phyloP scores from a whole-genome alignment of 2,329 filamentous ascomycete species.

The Ilyonectria destructans region DNA sequence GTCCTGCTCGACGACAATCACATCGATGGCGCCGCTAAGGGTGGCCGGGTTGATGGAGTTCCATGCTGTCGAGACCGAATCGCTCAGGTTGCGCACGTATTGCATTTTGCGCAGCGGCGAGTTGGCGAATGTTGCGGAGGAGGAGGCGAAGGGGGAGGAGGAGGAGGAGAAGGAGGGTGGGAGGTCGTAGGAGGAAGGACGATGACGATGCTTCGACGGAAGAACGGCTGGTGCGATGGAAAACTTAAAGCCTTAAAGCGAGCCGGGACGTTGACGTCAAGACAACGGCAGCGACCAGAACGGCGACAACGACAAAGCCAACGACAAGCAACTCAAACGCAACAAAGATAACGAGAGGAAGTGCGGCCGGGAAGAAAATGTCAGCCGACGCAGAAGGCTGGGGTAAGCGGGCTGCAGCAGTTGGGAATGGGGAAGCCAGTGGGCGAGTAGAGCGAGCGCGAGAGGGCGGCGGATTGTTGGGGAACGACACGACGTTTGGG shows the following conservation, averaged over 20 bases:
- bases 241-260: conserved; percentile 16
- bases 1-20: conserved; percentile 97
- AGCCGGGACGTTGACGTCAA: conserved; percentile 28
- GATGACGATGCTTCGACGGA: conserved; percentile 27
- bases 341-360: not conserved
- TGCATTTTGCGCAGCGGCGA: conserved; percentile 76
- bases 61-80: conserved; percentile 98
- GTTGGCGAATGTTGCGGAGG: not conserved
- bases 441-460: conserved; percentile 25
- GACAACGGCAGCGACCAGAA: not conserved
- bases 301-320: not conserved
- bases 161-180: not conserved
- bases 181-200: conserved; percentile 3
- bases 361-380: not conserved
- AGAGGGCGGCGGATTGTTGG: conserved; percentile 30
- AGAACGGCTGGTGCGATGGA: conserved; percentile 11
- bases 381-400: conserved; percentile 18
- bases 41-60: conserved; percentile 99
- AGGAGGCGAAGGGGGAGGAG: not conserved
- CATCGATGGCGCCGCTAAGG: conserved; percentile 97
- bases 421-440: conserved; percentile 22
- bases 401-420: conserved; percentile 21
- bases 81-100: conserved; percentile 96
- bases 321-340: not conserved
- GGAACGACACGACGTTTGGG: conserved; percentile 5